Evolutionary conservation across 192 early-diverging fungal genomes (phyloP).

Genomic region (Entophlyctis helioformis): DNA sequence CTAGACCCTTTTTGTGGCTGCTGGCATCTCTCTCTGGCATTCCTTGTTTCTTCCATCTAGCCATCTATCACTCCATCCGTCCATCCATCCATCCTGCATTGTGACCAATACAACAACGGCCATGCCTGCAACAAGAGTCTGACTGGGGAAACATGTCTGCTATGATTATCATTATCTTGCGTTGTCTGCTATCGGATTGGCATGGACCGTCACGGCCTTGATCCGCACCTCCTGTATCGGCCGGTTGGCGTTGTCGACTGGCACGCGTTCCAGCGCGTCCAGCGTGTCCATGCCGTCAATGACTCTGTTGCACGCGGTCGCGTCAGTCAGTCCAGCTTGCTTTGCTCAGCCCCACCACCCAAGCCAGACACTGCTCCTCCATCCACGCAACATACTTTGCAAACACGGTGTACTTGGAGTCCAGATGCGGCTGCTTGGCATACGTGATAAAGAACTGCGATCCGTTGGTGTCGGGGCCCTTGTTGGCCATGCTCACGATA

Average conservation of each 20-base stretch:
- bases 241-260: slow-evolving; percentile 70
- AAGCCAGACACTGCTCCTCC: neutral
- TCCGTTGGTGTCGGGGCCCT: slow-evolving; percentile 74
- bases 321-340: no score
- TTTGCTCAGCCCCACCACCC: no score
- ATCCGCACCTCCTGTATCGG: slow-evolving; percentile 73
- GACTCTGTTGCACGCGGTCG: slow-evolving; percentile 31
- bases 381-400: slow-evolving; percentile 47
- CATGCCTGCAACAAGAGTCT: no score
- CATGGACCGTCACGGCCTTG: slow-evolving; percentile 70
- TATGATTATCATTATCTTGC: no score
- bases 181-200: slow-evolving; percentile 93
- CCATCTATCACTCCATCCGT: no score
- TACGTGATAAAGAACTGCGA: slow-evolving; percentile 75
- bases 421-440: slow-evolving; percentile 72
- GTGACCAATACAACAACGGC: no score
- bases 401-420: slow-evolving; percentile 85
- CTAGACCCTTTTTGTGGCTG: no score
- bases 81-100: no score
- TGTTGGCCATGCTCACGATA: slow-evolving; percentile 88
- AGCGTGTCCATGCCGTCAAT: slow-evolving; percentile 80
- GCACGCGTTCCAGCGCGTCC: slow-evolving; percentile 74
- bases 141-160: no score
- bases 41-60: no score
- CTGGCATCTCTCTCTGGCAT: no score